These are phyloP conservation scores for Dendrobium officinale DNA, from an alignment of 106 monocot genomes.

Conservation along the genomic window DNA sequence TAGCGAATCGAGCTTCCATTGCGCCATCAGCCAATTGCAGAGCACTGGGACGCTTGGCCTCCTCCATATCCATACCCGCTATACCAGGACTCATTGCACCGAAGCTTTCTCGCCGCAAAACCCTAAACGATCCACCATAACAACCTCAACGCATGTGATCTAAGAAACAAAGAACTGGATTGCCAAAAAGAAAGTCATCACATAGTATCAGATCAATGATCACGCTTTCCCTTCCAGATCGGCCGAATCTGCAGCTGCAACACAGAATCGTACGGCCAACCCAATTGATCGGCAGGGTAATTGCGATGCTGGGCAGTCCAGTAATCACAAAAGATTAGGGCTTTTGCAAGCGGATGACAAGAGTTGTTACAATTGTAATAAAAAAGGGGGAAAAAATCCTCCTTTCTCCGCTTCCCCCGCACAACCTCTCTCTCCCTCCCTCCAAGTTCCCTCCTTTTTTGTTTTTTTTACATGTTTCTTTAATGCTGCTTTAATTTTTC, in stretches of 20 bases:
- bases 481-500: neutral
- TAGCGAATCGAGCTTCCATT: conserved; percentile 40
- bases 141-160: neutral
- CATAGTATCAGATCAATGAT: neutral
- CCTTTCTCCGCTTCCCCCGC: neutral
- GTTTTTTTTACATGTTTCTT: neutral
- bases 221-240: neutral
- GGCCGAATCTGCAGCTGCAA: neutral
- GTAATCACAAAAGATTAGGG: neutral
- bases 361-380: neutral
- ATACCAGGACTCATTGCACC: conserved; percentile 20
- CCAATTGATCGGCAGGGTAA: neutral
- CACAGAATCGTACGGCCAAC: neutral
- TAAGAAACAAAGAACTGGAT: neutral
- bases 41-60: neutral
- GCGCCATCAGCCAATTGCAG: conserved; percentile 9
- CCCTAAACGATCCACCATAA: conserved; percentile 6
- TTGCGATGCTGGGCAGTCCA: neutral
- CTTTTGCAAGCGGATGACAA: neutral
- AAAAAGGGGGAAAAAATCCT: neutral
- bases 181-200: too few relatives aligned
- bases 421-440: neutral
- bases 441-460: too few relatives aligned
- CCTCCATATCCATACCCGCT: conserved; percentile 11
- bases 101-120: neutral